A percentile compares a stretch with the other conserved stretches of the same genome.
These are phyloP conservation scores for Spiromastix sp. DNA, from an alignment of 2,329 filamentous ascomycete species.

Conservation along the genomic window DNA sequence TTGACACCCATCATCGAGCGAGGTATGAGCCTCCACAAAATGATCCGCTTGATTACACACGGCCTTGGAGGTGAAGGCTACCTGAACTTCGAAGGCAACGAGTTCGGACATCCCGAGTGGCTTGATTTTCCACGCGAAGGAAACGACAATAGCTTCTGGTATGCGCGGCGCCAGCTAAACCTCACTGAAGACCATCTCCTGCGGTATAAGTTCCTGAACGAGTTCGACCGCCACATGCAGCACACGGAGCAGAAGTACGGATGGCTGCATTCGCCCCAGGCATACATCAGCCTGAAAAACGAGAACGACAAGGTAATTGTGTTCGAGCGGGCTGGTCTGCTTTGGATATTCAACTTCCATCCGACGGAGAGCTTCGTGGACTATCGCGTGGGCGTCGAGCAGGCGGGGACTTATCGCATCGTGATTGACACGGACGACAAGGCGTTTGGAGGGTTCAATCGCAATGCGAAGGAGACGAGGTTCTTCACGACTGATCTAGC, in stretches of 20 bases:
- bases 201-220: conserved; percentile 83
- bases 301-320: conserved; percentile 90
- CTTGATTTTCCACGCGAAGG: conserved; percentile 93
- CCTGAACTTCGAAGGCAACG: conserved; percentile 97
- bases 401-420: conserved; percentile 73
- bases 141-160: conserved; percentile 89
- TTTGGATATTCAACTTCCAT: conserved; percentile 97
- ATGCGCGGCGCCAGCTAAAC: conserved; percentile 87
- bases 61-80: conserved; percentile 89
- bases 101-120: conserved; percentile 98
- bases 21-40: conserved; percentile 88
- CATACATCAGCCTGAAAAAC: conserved; percentile 88
- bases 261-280: conserved; percentile 78
- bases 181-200: conserved; percentile 76
- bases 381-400: conserved; percentile 82
- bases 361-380: conserved; percentile 75
- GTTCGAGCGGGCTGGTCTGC: conserved; percentile 79
- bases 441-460: conserved; percentile 67
- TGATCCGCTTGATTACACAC: conserved; percentile 92
- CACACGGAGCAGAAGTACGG: conserved; percentile 75
- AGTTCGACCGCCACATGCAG: conserved; percentile 92
- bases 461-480: conserved; percentile 67
- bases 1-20: conserved; percentile 82
- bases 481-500: conserved; percentile 87
- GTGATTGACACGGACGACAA: conserved; percentile 72